A percentile compares a stretch with the other conserved stretches of the same genome.
Conservation (phyloP, 768 basidiomycete species). For the Boletus rubropictus region DNA sequence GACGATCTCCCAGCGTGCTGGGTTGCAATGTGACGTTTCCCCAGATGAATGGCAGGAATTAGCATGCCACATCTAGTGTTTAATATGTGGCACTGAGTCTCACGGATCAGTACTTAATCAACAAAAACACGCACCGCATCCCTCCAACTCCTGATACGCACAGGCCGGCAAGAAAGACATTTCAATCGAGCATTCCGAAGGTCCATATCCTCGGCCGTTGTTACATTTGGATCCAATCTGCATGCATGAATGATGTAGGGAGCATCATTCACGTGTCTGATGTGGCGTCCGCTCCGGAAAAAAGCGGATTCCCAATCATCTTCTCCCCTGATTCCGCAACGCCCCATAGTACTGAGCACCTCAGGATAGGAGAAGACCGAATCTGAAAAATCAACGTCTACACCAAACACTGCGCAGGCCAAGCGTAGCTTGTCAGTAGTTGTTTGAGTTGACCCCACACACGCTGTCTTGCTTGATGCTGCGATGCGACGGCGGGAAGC, state of each 20-base stretch:
- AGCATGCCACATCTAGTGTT: no score
- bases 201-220: constrained; percentile 6
- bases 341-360: no score
- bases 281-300: background rate
- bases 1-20: no score
- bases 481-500: background rate
- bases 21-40: no score
- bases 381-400: background rate
- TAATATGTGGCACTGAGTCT: no score
- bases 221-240: constrained; percentile 2
- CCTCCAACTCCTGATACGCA: constrained; percentile 3
- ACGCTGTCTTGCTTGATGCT: background rate
- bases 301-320: background rate
- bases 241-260: constrained; percentile 1
- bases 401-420: background rate
- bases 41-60: no score
- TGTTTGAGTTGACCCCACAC: background rate
- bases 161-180: constrained; percentile 1
- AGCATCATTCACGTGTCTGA: background rate
- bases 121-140: background rate
- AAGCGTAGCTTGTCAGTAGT: background rate
- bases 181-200: constrained; percentile 3
- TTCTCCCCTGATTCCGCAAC: no score
- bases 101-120: no score
- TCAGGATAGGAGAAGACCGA: no score